These are phyloP conservation scores for Cryptococcus maquisensis DNA, from an alignment of 1,284 basidiomycete genomes.

Conservation along the genomic window DNA sequence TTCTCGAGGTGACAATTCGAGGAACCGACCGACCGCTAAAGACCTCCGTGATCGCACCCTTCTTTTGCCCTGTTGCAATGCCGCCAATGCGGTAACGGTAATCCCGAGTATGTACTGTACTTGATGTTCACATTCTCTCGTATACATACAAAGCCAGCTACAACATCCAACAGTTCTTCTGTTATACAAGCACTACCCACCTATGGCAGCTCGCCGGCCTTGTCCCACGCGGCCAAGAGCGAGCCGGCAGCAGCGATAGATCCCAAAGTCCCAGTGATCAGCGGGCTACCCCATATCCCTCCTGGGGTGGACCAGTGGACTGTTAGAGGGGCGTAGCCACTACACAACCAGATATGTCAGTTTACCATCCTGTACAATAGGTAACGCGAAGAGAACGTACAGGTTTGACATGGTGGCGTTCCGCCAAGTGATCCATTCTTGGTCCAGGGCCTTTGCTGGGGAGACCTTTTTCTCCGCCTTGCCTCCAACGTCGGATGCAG, in stretches of 20 bases:
- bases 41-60: no score
- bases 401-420: slow-evolving; percentile 29
- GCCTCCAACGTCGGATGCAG: background rate
- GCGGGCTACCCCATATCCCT: slow-evolving; percentile 40
- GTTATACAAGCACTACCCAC: no score
- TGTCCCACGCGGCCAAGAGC: slow-evolving; percentile 20
- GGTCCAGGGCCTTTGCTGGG: slow-evolving; percentile 14
- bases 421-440: slow-evolving; percentile 34
- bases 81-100: no score
- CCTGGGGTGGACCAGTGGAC: slow-evolving; percentile 44
- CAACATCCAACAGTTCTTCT: no score
- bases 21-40: no score
- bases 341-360: slow-evolving; percentile 12
- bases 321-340: slow-evolving; percentile 46
- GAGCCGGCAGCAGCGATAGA: slow-evolving; percentile 26
- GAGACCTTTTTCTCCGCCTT: background rate
- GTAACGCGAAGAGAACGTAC: slow-evolving; percentile 17
- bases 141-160: no score
- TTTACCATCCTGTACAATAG: background rate
- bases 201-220: no score
- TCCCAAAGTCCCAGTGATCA: slow-evolving; percentile 35
- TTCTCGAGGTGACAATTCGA: no score
- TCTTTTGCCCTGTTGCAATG: no score
- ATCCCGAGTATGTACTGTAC: no score
- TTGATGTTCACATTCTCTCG: no score